Evolutionary conservation across 106 monocot genomes (phyloP).

Genomic region (Alisma plantagoaquatica): DNA sequence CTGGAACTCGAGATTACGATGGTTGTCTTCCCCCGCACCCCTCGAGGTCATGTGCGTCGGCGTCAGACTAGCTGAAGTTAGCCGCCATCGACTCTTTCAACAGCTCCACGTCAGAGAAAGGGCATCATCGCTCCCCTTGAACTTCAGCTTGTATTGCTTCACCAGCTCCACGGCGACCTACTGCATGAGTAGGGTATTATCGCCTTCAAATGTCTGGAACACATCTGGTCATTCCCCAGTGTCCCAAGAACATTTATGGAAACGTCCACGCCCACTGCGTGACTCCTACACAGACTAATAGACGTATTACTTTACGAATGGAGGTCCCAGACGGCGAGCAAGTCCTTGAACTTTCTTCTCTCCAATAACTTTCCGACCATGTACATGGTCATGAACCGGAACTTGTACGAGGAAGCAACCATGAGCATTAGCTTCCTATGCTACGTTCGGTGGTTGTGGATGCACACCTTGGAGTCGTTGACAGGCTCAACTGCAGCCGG

Average conservation of each 20-base stretch:
- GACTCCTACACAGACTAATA: slow-evolving; percentile 78
- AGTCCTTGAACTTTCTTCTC: slow-evolving; percentile 78
- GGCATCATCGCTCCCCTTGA: slow-evolving; percentile 63
- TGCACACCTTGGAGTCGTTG: slow-evolving; percentile 68
- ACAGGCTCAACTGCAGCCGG: slow-evolving; percentile 93
- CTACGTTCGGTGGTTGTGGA: slow-evolving; percentile 90
- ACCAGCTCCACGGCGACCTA: slow-evolving; percentile 91
- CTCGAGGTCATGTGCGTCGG: slow-evolving; percentile 83
- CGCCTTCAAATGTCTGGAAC: slow-evolving; percentile 98
- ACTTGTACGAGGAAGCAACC: slow-evolving; percentile 81
- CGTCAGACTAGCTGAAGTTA: slow-evolving; percentile 53
- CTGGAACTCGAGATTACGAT: slow-evolving; percentile 84
- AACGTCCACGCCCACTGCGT: slow-evolving; percentile 96
- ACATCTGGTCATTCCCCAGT: slow-evolving; percentile 94
- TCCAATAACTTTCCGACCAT: slow-evolving; percentile 70
- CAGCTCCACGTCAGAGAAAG: slow-evolving; percentile 90
- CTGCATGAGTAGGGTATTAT: slow-evolving; percentile 95
- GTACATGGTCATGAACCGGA: slow-evolving; percentile 65
- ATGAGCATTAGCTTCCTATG: slow-evolving; percentile 96
- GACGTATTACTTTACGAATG: slow-evolving; percentile 87
- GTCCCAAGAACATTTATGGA: slow-evolving; percentile 81
- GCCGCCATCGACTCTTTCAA: slow-evolving; percentile 97
- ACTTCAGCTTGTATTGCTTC: slow-evolving; percentile 90
- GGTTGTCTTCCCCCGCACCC: slow-evolving; percentile 89
- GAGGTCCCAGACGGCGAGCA: slow-evolving; percentile 64